phyloP scores from a whole-genome alignment of 805 yeast genomes.

The Komagataella pastoris region DNA sequence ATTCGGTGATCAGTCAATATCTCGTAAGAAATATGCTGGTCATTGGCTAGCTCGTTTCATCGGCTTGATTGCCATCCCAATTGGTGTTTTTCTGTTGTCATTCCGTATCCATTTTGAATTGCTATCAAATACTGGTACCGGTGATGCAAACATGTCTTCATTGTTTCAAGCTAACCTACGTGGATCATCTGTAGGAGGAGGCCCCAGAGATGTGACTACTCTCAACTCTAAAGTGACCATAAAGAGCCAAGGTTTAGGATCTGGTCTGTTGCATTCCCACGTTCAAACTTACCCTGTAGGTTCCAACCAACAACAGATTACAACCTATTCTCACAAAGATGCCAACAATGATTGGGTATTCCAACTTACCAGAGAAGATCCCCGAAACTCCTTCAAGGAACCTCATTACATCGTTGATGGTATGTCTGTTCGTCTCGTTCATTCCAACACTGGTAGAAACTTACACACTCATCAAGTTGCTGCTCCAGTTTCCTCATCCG shows the following conservation, averaged over 20 bases:
- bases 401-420: constrained; percentile 39
- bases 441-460: constrained; percentile 56
- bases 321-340: constrained; percentile 86
- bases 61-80: constrained; percentile 54
- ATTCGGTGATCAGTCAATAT: constrained; percentile 53
- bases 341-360: constrained; percentile 72
- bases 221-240: constrained; percentile 51
- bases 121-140: constrained; percentile 66
- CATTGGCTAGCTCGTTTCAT: constrained; percentile 61
- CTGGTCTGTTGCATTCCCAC: constrained; percentile 81
- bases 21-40: constrained; percentile 31
- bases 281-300: constrained; percentile 80
- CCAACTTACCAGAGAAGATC: constrained; percentile 40
- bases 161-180: constrained; percentile 70
- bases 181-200: constrained; percentile 48
- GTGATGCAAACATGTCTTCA: constrained; percentile 83
- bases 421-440: constrained; percentile 58
- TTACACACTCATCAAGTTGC: constrained; percentile 72
- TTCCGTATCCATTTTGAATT: constrained; percentile 70
- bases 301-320: constrained; percentile 86
- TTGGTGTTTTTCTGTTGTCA: constrained; percentile 43
- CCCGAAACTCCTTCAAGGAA: constrained; percentile 17
- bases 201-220: constrained; percentile 51
- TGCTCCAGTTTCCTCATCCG: constrained; percentile 56
- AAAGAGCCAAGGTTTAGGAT: constrained; percentile 59